Conservation (phyloP, 164 flowering plant genomes). For the Brasenia schreberi region DNA sequence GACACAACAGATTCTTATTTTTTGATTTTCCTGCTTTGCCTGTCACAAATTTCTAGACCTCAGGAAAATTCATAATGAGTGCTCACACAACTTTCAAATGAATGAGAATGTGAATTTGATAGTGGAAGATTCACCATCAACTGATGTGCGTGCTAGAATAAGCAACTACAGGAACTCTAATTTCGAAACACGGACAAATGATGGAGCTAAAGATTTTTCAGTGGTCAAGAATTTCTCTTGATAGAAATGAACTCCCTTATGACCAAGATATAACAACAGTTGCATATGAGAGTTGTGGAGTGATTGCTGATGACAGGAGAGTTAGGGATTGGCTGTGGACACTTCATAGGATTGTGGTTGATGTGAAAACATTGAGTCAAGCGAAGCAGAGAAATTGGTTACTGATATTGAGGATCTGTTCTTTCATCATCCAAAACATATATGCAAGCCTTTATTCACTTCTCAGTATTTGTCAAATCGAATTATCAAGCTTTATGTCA, state of each 20-base stretch:
- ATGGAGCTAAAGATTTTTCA: slow-evolving; percentile 13
- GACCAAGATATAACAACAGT: slow-evolving; percentile 24
- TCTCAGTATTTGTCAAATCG: too few species aligned
- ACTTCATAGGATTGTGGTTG: slow-evolving; percentile 54
- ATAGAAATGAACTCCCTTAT: slow-evolving; percentile 44
- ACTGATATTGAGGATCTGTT: too few species aligned
- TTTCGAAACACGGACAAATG: slow-evolving; percentile 13
- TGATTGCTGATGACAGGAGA: slow-evolving; percentile 31
- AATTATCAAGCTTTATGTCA: too few species aligned
- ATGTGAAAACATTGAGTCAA: too few species aligned
- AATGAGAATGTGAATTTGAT: slow-evolving; percentile 56
- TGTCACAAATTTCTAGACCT: slow-evolving; percentile 41
- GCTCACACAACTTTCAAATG: slow-evolving; percentile 63
- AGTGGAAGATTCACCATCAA: slow-evolving; percentile 35
- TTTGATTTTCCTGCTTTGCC: slow-evolving; percentile 61
- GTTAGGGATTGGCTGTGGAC: slow-evolving; percentile 96
- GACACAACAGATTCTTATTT: slow-evolving; percentile 25
- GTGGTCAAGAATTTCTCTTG: slow-evolving; percentile 21
- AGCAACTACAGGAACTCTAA: slow-evolving; percentile 30
- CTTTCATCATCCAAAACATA: too few species aligned
- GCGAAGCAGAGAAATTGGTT: too few species aligned
- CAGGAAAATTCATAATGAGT: slow-evolving; percentile 21
- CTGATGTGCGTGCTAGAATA: slow-evolving; percentile 14
- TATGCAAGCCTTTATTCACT: too few species aligned
- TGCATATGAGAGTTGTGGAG: slow-evolving; percentile 14